Evolutionary conservation across 2,329 filamentous ascomycete species (phyloP).

Genomic region (Aspergillus unguis): DNA sequence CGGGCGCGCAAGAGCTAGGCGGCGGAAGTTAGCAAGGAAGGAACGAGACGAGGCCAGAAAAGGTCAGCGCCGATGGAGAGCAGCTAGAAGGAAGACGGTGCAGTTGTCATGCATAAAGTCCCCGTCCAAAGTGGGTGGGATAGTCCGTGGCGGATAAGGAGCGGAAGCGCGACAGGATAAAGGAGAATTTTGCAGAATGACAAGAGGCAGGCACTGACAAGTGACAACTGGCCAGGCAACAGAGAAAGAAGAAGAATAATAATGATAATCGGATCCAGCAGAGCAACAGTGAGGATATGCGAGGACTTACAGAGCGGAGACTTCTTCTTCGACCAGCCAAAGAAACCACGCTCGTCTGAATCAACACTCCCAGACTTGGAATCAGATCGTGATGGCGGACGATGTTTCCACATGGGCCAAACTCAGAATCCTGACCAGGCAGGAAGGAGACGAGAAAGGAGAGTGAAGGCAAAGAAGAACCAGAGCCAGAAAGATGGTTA

Average conservation of each 20-base stretch:
- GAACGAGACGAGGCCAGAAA: slow-evolving; percentile 10
- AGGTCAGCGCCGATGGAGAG: slow-evolving; percentile 13
- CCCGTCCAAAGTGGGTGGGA: slow-evolving; percentile 3
- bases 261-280: slow-evolving; percentile 10
- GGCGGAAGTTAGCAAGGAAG: slow-evolving; percentile 21
- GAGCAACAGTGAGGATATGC: slow-evolving; percentile 10
- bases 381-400: slow-evolving; percentile 39
- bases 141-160: slow-evolving; percentile 12
- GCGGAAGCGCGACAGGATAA: slow-evolving; percentile 6
- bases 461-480: slow-evolving; percentile 12
- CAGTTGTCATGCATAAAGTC: slow-evolving; percentile 13
- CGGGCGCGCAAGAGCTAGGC: slow-evolving; percentile 28
- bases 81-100: slow-evolving; percentile 11
- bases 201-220: no score
- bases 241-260: slow-evolving; percentile 6
- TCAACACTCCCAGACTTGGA: slow-evolving; percentile 35
- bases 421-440: slow-evolving; percentile 15
- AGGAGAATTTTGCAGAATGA: neutral
- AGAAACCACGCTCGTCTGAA: slow-evolving; percentile 34
- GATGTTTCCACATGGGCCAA: slow-evolving; percentile 41
- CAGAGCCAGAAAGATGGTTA: slow-evolving; percentile 9
- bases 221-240: neutral
- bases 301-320: slow-evolving; percentile 28
- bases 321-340: slow-evolving; percentile 37
- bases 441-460: slow-evolving; percentile 15